phyloP scores from a whole-genome alignment of 805 yeast genomes.

The Allodekkera sacchari region DNA sequence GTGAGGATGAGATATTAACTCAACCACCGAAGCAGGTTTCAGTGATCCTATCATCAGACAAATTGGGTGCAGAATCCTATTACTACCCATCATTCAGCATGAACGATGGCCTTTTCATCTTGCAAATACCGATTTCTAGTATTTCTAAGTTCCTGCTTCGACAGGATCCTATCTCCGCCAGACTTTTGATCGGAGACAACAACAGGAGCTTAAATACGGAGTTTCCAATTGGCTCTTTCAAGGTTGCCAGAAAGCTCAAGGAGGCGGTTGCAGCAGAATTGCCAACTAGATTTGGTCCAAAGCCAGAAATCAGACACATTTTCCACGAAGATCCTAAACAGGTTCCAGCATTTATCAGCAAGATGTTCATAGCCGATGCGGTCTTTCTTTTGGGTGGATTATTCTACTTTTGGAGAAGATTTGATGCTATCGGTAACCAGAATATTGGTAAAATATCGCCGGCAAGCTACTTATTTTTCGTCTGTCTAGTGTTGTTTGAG shows the following conservation, averaged over 20 bases:
- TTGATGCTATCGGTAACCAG: conserved; percentile 29
- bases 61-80: conserved; percentile 11
- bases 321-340: conserved; percentile 50
- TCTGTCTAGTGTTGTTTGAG: conserved; percentile 43
- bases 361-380: conserved; percentile 39
- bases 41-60: conserved; percentile 12
- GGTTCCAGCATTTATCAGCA: conserved; percentile 43
- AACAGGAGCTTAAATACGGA: background rate
- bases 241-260: conserved; percentile 11
- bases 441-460: conserved; percentile 28
- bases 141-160: conserved; percentile 17
- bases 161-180: conserved; percentile 13
- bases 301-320: conserved; percentile 55
- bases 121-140: conserved; percentile 8
- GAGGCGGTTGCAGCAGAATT: conserved; percentile 5
- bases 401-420: conserved; percentile 33
- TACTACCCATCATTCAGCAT: conserved; percentile 14
- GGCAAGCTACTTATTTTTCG: conserved; percentile 27
- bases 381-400: conserved; percentile 32
- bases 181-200: conserved; percentile 22
- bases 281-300: conserved; percentile 35
- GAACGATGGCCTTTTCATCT: conserved; percentile 5
- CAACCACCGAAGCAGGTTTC: conserved; percentile 20
- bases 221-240: conserved; percentile 11
- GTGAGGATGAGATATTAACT: conserved; percentile 4